Evolutionary conservation across 192 early-diverging fungal species (phyloP), one percentile per base, ranked within the genome.

Genomic region (Obelidium mucronatum): DNA sequence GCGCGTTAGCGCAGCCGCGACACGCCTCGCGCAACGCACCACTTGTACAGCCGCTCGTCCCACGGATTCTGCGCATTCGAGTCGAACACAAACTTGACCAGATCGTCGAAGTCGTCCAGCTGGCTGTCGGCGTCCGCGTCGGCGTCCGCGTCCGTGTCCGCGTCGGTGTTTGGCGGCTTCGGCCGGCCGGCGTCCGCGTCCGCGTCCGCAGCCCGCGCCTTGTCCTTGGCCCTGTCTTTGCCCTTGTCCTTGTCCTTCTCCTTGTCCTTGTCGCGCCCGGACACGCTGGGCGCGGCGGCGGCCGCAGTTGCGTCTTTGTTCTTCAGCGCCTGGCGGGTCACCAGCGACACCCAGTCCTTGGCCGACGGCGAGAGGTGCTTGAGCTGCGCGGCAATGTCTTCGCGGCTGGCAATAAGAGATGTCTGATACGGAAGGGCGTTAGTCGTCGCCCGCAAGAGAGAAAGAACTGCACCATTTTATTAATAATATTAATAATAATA

Each of bases 121-220:
- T 44, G 15, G 42, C 52, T 44, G 52, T 81, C 78, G 6, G 75
- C 77, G 37, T n/a, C 55, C 6, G 74, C 60, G 36, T 75, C 59
- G 13, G 74, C n/a, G 0, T 54, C 73, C 17, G 19, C 36, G 2
- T 78, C 65, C 15, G 28, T 22, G 73, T 75, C 61, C 5, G 24
- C 30, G 13, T 40, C 44, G 61, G 40, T 71, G 22, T 69, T 8
- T 17, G 22, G 31, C 33, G 30, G 2, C 64, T n/a, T 22, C 64
- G 37, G 64, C 40, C 37, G 64, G 30, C 24, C 30, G 60, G 60
- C 22, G 22, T 19, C 30, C 64, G 34, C 17, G 37, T 17, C 40
- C 17, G 67, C 8, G 11, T 36, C 36, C 22, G 48, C 13, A 69
- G 17, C 35, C 5, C 63, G 30, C 26, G 63, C 8, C 63, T 59